Evolutionary conservation across 768 basidiomycete species (phyloP).

Genomic region (Daedaleopsis sinensis): DNA sequence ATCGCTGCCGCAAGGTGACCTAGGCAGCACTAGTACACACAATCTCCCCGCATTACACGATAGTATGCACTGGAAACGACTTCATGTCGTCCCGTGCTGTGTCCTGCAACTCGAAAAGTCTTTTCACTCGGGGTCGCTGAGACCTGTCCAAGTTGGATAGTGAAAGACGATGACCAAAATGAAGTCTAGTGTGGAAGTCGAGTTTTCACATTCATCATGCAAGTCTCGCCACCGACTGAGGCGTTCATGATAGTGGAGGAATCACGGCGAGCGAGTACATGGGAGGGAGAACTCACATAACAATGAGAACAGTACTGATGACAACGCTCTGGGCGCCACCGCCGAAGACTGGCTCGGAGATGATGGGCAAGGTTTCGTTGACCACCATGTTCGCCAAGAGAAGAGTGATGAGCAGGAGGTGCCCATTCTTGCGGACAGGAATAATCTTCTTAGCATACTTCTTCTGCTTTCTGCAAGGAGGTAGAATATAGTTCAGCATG

Average conservation of each 20-base stretch:
- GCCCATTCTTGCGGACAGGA: conserved; percentile 80
- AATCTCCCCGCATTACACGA: too few species aligned
- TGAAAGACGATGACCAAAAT: too few species aligned
- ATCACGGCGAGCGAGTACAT: background rate
- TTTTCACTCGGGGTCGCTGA: too few species aligned
- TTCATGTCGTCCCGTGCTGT: too few species aligned
- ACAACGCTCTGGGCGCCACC: conserved; percentile 74
- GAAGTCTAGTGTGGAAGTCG: too few species aligned
- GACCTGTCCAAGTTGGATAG: too few species aligned
- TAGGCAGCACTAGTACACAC: too few species aligned
- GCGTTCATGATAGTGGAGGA: background rate
- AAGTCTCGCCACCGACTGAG: background rate
- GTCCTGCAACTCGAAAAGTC: too few species aligned
- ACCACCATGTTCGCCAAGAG: conserved; percentile 87
- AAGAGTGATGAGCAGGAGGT: conserved; percentile 77
- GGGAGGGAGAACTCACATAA: conserved; percentile 60
- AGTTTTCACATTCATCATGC: too few species aligned
- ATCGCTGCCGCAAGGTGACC: too few species aligned
- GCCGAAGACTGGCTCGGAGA: conserved; percentile 73
- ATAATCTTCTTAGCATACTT: conserved; percentile 77
- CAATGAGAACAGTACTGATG: conserved; percentile 77
- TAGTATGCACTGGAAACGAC: too few species aligned
- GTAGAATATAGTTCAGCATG: background rate
- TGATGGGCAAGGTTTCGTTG: conserved; percentile 80
- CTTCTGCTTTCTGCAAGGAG: conserved; percentile 60